Base-by-base conservation (phyloP, 2,329 filamentous ascomycete species). In the Talaromyces amestolkiae region DNA sequence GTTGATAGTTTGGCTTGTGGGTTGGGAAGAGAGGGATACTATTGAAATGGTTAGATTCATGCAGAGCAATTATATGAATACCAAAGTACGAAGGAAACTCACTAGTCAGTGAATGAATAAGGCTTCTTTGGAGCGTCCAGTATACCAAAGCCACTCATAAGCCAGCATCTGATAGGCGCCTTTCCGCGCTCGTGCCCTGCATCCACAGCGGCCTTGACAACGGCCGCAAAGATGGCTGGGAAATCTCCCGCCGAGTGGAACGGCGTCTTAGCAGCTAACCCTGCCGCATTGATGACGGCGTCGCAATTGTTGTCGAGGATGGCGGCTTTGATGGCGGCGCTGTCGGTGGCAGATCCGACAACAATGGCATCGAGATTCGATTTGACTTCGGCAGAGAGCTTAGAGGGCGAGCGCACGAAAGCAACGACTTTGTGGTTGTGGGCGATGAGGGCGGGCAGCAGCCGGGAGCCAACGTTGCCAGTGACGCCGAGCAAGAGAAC, bases 281-380 rank as follows among this genome's bases (percentile, higher is more conserved):
- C 72, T 53, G 72, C 71, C 31, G 70, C 65, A 65, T 71, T 71
- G 35, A 73, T 65, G 19, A 74, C 67, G 2, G 72, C 72, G 58
- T 73, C 69, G 63, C 72, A 74, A 49, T 70, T 68, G 17, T 70
- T 63, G 9, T 58, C 53, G 43, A 70, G 58, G 19, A 70, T 68
- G 3, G 70, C 69, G 33, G 51, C 64, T 54, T 71, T 71, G 62
- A 74, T 64, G 31, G 61, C 61, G 11, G 61, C 31, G 17, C 51
- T 64, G 22, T 64, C 61, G 1, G 69, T 64, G 39, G 64, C 69
- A 22, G 68, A 58, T 3, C 51, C 62, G n/a, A 64, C 51, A 19
- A 64, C 61, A 27, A 58, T 49, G 1, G 61, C 13, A 19, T 64
- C 51, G 8, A 64, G 37, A 7, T 58, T 47, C 13, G 61, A 47